Conservation (phyloP, 805 yeast species). For the Yarrowia sp. region DNA sequence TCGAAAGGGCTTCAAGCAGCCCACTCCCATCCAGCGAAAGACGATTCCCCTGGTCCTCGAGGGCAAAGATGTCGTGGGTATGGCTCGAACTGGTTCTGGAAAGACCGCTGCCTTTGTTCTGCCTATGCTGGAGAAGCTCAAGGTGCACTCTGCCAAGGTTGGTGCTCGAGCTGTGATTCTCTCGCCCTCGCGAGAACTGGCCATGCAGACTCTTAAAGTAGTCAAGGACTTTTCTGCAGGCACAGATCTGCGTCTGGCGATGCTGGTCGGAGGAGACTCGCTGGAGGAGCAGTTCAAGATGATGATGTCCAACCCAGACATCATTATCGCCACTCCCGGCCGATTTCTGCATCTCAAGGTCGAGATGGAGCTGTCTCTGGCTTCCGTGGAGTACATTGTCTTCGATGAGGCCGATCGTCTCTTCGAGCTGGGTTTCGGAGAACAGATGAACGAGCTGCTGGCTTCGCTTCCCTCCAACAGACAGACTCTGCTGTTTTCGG, state of each 20-base stretch:
- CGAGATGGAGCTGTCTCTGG: conserved; percentile 87
- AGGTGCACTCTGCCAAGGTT: conserved; percentile 77
- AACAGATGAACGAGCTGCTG: conserved; percentile 83
- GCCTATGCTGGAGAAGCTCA: conserved; percentile 84
- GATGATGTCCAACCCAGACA: conserved; percentile 93
- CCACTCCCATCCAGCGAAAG: conserved; percentile 97
- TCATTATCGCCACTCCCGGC: conserved; percentile 96
- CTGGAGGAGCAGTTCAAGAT: conserved; percentile 90
- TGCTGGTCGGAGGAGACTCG: conserved; percentile 97
- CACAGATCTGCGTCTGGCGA: conserved; percentile 73
- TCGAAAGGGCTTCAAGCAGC: conserved; percentile 86
- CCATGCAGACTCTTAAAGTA: conserved; percentile 85
- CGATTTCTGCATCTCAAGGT: conserved; percentile 92
- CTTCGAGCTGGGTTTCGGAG: conserved; percentile 94
- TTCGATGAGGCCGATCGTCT: conserved; percentile 97
- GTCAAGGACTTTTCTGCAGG: conserved; percentile 85
- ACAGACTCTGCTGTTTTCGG: conserved; percentile 88
- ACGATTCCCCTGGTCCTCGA: conserved; percentile 88
- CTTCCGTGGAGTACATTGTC: conserved; percentile 81
- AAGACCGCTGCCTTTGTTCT: conserved; percentile 95
- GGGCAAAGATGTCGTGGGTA: conserved; percentile 92
- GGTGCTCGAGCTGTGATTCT: conserved; percentile 87
- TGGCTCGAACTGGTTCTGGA: conserved; percentile 99
- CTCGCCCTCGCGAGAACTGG: conserved; percentile 96
- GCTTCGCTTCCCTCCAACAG: conserved; percentile 78